A percentile compares a stretch with the other conserved stretches of the same genome.
These are phyloP conservation scores for Acanthamoeba comandoni DNA, from an alignment of 208 protist genomes.

Conservation along the genomic window DNA sequence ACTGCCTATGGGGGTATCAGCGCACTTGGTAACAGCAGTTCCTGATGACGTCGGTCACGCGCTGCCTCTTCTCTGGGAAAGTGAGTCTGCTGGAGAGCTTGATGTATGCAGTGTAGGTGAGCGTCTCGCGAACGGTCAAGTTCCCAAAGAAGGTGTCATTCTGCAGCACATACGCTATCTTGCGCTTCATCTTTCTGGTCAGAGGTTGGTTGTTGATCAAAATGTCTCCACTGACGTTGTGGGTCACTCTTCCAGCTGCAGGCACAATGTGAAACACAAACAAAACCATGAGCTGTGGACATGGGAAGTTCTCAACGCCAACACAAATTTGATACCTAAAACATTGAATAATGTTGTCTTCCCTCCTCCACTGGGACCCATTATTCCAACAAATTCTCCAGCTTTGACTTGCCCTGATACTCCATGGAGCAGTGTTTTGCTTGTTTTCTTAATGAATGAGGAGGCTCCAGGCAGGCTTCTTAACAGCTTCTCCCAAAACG, in stretches of 20 bases:
- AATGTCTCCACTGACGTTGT: not conserved
- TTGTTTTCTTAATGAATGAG: slow-evolving; percentile 48
- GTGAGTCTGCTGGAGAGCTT: slow-evolving; percentile 53
- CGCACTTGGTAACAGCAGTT: slow-evolving; percentile 51
- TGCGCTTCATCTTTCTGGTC: slow-evolving; percentile 8
- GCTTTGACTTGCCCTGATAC: slow-evolving; percentile 12
- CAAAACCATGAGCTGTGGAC: too few species aligned
- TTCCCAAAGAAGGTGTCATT: slow-evolving; percentile 77
- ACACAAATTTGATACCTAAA: too few species aligned
- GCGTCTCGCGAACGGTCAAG: slow-evolving; percentile 78
- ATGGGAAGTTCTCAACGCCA: too few species aligned
- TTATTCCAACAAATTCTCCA: slow-evolving; percentile 44
- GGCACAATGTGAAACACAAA: too few species aligned
- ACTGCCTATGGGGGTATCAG: slow-evolving; percentile 37
- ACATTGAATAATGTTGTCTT: slow-evolving; percentile 9
- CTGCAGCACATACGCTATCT: slow-evolving; percentile 72
- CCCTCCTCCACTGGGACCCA: slow-evolving; percentile 27
- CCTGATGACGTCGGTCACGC: slow-evolving; percentile 39
- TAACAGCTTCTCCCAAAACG: too few species aligned
- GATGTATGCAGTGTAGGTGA: slow-evolving; percentile 75
- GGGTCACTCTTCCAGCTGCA: not conserved
- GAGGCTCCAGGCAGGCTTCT: too few species aligned
- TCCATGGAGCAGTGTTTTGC: not conserved
- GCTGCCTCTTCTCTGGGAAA: not conserved
- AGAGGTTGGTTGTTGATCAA: not conserved